Percentiles rank a stretch among this genome's conserved stretches.
Evolutionary conservation across 2,329 filamentous ascomycete genomes (phyloP).

Genomic region (Endoconidiophora laricicola): DNA sequence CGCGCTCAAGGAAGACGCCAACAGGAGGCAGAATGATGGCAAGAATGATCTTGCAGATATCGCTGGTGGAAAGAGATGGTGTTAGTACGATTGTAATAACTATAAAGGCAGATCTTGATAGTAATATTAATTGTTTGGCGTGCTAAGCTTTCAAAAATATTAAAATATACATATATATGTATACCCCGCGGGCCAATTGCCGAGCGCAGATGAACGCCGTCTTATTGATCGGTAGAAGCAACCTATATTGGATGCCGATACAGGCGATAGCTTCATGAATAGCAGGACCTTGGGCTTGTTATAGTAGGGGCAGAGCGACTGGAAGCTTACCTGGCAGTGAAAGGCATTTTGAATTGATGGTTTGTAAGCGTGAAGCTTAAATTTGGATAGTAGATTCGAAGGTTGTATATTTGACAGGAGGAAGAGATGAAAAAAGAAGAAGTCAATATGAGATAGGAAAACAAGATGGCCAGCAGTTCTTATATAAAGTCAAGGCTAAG

Average conservation of each 20-base stretch:
- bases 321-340: constrained; percentile 37
- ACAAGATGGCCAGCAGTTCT: background rate
- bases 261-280: background rate
- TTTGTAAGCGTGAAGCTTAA: background rate
- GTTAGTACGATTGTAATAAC: background rate
- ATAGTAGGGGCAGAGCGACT: too few species aligned
- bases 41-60: constrained; percentile 58
- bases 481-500: background rate
- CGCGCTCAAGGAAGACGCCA: constrained; percentile 87
- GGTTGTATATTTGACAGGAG: background rate
- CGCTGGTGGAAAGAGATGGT: constrained; percentile 20
- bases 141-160: background rate
- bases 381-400: background rate
- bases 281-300: too few species aligned
- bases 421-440: background rate
- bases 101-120: too few species aligned
- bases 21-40: constrained; percentile 80
- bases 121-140: too few species aligned
- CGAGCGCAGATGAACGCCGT: background rate
- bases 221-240: background rate
- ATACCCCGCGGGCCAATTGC: too few species aligned
- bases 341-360: constrained; percentile 32
- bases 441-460: background rate
- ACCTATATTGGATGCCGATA: background rate
- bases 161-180: too few species aligned